Evolutionary conservation across 2,329 filamentous ascomycete species (phyloP).

Genomic region (Diplodia sapinea): DNA sequence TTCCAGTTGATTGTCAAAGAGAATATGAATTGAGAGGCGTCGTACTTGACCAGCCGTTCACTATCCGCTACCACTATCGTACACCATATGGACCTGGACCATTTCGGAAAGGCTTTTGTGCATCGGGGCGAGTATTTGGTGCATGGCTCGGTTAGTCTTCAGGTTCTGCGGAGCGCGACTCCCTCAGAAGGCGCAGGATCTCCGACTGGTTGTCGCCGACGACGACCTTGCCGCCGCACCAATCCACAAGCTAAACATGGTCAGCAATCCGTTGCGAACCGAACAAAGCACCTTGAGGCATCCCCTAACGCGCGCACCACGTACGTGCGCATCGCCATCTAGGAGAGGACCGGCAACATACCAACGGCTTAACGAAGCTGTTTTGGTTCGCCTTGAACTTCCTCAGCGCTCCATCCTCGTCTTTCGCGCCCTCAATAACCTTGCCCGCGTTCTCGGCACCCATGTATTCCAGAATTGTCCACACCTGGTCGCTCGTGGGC

Average conservation of each 20-base stretch:
- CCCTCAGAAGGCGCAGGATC: conserved; percentile 80
- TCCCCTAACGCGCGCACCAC: neutral
- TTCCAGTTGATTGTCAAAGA: neutral
- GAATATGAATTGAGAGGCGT: conserved; percentile 8
- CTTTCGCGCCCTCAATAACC: conserved; percentile 75
- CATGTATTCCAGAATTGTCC: conserved; percentile 83
- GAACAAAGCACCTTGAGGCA: neutral
- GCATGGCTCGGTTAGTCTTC: too few relatives aligned
- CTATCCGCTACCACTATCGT: neutral
- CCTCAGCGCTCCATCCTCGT: conserved; percentile 77
- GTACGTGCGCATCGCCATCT: neutral
- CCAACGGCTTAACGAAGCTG: conserved; percentile 76
- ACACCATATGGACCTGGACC: neutral
- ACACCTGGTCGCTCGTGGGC: conserved; percentile 82
- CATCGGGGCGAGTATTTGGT: neutral
- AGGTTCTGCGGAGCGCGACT: conserved; percentile 46
- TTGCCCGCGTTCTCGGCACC: conserved; percentile 66
- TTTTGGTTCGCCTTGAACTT: conserved; percentile 73
- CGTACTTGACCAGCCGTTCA: conserved; percentile 1
- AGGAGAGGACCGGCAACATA: conserved; percentile 53
- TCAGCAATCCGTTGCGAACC: conserved; percentile 11
- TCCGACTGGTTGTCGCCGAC: conserved; percentile 82
- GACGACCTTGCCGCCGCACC: conserved; percentile 85
- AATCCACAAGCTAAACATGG: conserved; percentile 70
- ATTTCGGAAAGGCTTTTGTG: neutral